Evolutionary conservation across 2,329 filamentous ascomycete species (phyloP).

Genomic region (Cordyceps fumosorosea): DNA sequence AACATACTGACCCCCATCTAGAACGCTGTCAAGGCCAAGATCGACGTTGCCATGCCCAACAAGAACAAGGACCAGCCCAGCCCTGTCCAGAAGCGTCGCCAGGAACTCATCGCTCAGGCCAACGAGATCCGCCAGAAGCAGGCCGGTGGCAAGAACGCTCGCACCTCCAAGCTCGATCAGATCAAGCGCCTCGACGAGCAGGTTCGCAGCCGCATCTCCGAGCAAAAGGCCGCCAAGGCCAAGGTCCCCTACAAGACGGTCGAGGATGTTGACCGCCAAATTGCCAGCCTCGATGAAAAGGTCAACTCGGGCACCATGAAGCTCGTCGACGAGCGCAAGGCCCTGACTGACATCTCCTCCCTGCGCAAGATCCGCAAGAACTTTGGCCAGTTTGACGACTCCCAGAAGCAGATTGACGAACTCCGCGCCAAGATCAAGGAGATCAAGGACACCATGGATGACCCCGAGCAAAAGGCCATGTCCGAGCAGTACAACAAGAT

Average conservation of each 20-base stretch:
- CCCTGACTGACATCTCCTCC: constrained; percentile 71
- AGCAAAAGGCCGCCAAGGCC: constrained; percentile 79
- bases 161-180: constrained; percentile 73
- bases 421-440: constrained; percentile 82
- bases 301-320: constrained; percentile 89
- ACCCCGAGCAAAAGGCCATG: constrained; percentile 83
- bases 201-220: constrained; percentile 73
- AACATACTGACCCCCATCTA: constrained; percentile 32
- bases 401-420: constrained; percentile 84
- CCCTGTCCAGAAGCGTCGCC: constrained; percentile 72
- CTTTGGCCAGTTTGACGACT: constrained; percentile 76
- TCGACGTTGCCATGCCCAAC: constrained; percentile 72
- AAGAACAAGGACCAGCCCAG: constrained; percentile 72
- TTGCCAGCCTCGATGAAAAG: constrained; percentile 72
- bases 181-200: constrained; percentile 89
- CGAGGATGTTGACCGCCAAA: constrained; percentile 82
- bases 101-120: constrained; percentile 77
- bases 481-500: constrained; percentile 80
- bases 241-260: constrained; percentile 79
- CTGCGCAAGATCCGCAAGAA: constrained; percentile 87
- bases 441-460: constrained; percentile 82
- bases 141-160: constrained; percentile 76
- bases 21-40: constrained; percentile 82
- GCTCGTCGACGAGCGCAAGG: constrained; percentile 95
- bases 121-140: constrained; percentile 83